Evolutionary conservation across 202 grass and related monocot genomes (phyloP).

Genomic region (Zoysia matrella): DNA sequence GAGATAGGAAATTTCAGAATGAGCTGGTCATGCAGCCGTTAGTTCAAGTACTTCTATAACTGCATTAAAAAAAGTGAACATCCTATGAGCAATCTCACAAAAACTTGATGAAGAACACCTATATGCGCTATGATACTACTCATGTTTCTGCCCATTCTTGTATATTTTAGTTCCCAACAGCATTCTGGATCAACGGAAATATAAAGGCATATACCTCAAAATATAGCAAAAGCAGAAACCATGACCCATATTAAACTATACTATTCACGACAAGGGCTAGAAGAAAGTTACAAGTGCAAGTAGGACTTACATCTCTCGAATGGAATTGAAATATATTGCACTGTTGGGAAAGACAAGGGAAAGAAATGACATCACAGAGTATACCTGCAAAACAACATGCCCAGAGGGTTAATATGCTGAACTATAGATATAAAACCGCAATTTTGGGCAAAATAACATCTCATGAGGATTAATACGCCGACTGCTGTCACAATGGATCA

Average conservation of each 20-base stretch:
- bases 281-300: neutral
- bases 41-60: slow-evolving; percentile 19
- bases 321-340: slow-evolving; percentile 81
- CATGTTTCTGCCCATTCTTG: neutral
- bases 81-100: neutral
- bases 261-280: neutral
- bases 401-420: neutral
- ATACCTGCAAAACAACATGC: slow-evolving; percentile 59
- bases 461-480: neutral
- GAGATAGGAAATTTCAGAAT: slow-evolving; percentile 37
- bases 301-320: slow-evolving; percentile 74
- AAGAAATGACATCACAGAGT: slow-evolving; percentile 88
- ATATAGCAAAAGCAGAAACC: neutral
- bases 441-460: neutral
- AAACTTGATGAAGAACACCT: slow-evolving; percentile 3
- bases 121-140: neutral
- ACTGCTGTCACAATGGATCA: neutral
- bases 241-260: slow-evolving; percentile 8
- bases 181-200: neutral
- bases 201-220: slow-evolving; percentile 10
- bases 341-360: slow-evolving; percentile 57
- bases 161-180: neutral
- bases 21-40: slow-evolving; percentile 14
- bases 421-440: neutral
- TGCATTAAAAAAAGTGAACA: slow-evolving; percentile 19